Conservation (phyloP, 2,329 filamentous ascomycete species). For the Pseudonectria foliicola region DNA sequence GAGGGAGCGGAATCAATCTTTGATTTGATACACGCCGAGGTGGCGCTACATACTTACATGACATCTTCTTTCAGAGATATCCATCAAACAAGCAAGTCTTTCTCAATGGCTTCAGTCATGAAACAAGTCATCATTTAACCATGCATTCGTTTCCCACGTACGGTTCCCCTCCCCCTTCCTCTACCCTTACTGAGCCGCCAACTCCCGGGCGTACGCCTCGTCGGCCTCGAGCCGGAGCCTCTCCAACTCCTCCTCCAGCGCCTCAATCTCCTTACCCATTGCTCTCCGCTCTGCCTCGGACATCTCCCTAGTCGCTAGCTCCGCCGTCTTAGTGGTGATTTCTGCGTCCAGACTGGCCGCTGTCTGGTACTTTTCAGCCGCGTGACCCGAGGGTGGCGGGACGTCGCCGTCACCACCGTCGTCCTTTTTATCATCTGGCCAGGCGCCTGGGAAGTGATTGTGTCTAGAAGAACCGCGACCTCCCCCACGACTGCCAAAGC, state of each 20-base stretch:
- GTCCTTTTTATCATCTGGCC: conserved; percentile 25
- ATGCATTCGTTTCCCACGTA: too few species aligned
- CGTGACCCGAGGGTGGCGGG: conserved; percentile 17
- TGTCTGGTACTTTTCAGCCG: conserved; percentile 29
- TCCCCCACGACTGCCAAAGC: conserved; percentile 1
- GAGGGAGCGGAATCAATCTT: conserved; percentile 3
- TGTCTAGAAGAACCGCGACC: too few species aligned
- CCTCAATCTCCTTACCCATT: conserved; percentile 30
- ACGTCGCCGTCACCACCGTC: conserved; percentile 6
- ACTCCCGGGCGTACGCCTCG: conserved; percentile 38
- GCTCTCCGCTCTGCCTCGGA: conserved; percentile 16
- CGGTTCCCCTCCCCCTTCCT: background rate
- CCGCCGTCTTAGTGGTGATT: conserved; percentile 24
- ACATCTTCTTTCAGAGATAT: background rate
- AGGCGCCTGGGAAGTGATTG: conserved; percentile 24
- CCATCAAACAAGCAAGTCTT: too few species aligned
- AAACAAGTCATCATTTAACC: too few species aligned
- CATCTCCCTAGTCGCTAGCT: conserved; percentile 18
- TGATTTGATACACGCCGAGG: background rate
- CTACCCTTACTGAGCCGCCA: conserved; percentile 22
- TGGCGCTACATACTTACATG: too few species aligned
- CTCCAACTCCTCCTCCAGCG: conserved; percentile 31
- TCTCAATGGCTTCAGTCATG: too few species aligned
- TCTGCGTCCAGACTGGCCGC: conserved; percentile 29
- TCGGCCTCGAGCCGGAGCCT: conserved; percentile 37